A percentile compares a stretch with the other conserved stretches of the same genome.
phyloP scores from a whole-genome alignment of 108 stramenopile species.

The Thalassiosira profunda region DNA sequence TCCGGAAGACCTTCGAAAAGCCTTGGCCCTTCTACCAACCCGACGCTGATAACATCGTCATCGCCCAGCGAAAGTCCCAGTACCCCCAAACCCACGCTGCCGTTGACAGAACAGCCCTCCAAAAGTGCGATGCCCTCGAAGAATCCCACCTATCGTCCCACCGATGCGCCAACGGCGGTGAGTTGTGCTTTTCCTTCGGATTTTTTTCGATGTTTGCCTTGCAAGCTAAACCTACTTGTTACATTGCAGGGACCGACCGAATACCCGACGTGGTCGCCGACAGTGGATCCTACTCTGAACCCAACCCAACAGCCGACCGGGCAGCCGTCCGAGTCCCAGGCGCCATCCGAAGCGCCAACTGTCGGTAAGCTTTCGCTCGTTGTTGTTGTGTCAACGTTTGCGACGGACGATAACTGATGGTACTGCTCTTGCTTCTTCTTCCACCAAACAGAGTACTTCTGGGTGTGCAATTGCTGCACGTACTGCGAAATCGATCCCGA shows the following conservation, averaged over 20 bases:
- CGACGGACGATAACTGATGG: no score
- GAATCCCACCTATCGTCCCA: background rate
- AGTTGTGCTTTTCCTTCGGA: background rate
- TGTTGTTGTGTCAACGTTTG: no score
- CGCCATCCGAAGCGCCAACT: background rate
- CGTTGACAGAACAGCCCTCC: background rate
- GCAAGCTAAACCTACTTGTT: background rate
- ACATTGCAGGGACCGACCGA: no score
- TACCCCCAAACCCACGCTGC: background rate
- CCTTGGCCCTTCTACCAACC: no score
- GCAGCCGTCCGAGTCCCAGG: background rate
- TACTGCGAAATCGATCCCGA: conserved; percentile 2
- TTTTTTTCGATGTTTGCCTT: background rate
- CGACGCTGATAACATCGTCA: no score
- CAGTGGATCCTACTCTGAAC: background rate
- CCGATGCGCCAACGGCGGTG: background rate
- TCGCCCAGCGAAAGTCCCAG: no score
- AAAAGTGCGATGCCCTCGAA: background rate
- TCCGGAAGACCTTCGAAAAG: no score
- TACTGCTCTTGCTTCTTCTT: no score
- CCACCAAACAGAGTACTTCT: no score
- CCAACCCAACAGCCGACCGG: background rate
- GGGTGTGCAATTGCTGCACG: background rate
- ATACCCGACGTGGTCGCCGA: background rate
- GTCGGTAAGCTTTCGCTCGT: no score